These are phyloP conservation scores for Tuber aestivum DNA, from an alignment of 495 filamentous ascomycete genomes.

Conservation along the genomic window DNA sequence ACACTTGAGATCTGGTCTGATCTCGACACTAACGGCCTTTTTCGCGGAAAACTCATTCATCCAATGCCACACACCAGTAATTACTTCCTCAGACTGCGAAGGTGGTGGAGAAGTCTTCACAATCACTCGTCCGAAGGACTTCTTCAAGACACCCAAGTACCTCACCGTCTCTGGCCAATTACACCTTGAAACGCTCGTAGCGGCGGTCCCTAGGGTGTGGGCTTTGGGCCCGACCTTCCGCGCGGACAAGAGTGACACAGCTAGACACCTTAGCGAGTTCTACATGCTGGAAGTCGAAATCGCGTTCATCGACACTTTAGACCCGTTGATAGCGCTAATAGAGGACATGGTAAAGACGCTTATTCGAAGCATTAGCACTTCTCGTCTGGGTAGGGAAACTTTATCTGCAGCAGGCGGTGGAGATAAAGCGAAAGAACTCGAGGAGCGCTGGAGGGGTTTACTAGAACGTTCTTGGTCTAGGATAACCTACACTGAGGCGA, in stretches of 20 bases:
- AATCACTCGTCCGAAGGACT: slow-evolving; percentile 52
- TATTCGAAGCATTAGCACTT: slow-evolving; percentile 52
- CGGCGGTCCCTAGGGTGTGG: slow-evolving; percentile 87
- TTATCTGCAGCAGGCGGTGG: slow-evolving; percentile 34
- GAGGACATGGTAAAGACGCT: slow-evolving; percentile 68
- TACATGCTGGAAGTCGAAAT: slow-evolving; percentile 96
- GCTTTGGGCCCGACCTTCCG: slow-evolving; percentile 88
- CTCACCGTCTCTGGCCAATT: slow-evolving; percentile 92
- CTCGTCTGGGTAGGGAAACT: slow-evolving; percentile 60
- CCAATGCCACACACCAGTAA: slow-evolving; percentile 85
- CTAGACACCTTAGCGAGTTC: slow-evolving; percentile 92
- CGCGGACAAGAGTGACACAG: slow-evolving; percentile 89
- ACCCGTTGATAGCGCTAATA: slow-evolving; percentile 66
- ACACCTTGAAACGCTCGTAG: slow-evolving; percentile 86
- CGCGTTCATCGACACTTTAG: slow-evolving; percentile 65
- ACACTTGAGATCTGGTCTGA: slow-evolving; percentile 73
- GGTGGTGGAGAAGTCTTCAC: slow-evolving; percentile 95
- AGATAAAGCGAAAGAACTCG: slow-evolving; percentile 47
- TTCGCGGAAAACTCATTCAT: slow-evolving; percentile 66
- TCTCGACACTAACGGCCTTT: slow-evolving; percentile 65
- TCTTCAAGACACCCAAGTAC: slow-evolving; percentile 88
- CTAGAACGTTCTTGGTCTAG: slow-evolving; percentile 63
- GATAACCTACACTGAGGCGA: slow-evolving; percentile 77
- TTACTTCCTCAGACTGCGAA: slow-evolving; percentile 96
- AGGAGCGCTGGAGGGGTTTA: slow-evolving; percentile 65